Conservation (phyloP, 2,329 filamentous ascomycete genomes). For the Ceratocystis colombiana region DNA sequence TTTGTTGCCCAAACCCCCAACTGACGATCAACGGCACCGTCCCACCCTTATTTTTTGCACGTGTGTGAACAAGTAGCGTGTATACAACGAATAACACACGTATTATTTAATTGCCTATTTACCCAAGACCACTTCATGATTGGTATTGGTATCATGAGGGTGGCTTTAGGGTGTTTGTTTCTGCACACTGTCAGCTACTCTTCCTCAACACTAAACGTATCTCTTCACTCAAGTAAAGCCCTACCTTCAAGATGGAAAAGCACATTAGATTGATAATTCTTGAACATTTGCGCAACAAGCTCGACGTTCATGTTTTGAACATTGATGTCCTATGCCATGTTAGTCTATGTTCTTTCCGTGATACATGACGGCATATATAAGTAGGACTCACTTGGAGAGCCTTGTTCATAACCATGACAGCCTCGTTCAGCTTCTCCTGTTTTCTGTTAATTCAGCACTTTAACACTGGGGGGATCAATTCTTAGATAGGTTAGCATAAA, state of each 20-base stretch:
- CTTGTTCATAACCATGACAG: slow-evolving; percentile 85
- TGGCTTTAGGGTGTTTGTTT: slow-evolving; percentile 73
- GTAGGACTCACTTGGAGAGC: slow-evolving; percentile 58
- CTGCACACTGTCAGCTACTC: slow-evolving; percentile 37
- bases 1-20: background rate
- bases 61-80: background rate
- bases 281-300: slow-evolving; percentile 97
- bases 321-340: slow-evolving; percentile 68
- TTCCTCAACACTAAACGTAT: slow-evolving; percentile 18
- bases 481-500: background rate
- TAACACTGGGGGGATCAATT: background rate
- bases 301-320: slow-evolving; percentile 98
- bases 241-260: slow-evolving; percentile 93
- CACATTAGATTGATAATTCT: slow-evolving; percentile 98
- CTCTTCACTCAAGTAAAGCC: slow-evolving; percentile 18
- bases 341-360: background rate
- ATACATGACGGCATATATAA: background rate
- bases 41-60: too few relatives aligned
- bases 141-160: slow-evolving; percentile 44
- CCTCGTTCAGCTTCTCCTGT: slow-evolving; percentile 95
- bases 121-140: background rate
- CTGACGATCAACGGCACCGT: too few relatives aligned
- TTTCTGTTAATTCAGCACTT: slow-evolving; percentile 24
- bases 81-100: background rate
- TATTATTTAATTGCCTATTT: background rate